A percentile compares a stretch with the other conserved stretches of the same genome.
Evolutionary conservation across 768 basidiomycete species (phyloP).

Genomic region (Trametes coccinea): DNA sequence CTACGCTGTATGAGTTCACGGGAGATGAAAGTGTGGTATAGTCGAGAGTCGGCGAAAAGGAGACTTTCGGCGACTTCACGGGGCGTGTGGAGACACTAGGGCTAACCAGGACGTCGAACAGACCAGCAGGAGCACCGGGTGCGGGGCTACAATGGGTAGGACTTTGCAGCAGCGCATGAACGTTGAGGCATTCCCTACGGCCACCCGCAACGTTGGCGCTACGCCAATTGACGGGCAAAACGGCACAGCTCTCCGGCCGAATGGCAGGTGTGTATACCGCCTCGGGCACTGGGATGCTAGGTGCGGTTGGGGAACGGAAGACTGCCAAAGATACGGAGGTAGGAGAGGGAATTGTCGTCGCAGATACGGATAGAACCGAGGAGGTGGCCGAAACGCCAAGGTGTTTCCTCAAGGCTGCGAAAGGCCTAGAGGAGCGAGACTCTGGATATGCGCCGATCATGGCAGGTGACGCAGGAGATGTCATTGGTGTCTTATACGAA

Average conservation of each 20-base stretch:
- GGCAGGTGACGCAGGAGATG: conserved; percentile 11
- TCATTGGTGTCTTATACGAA: conserved; percentile 23
- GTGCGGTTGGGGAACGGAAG: conserved; percentile 10
- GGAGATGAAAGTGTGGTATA: neutral
- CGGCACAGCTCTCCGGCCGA: conserved; percentile 16
- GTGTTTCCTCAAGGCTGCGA: conserved; percentile 15
- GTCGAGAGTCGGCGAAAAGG: conserved; percentile 2
- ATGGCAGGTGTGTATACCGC: conserved; percentile 6
- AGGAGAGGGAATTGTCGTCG: conserved; percentile 8
- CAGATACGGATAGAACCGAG: conserved; percentile 4
- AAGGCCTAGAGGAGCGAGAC: neutral
- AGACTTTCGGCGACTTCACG: conserved; percentile 11
- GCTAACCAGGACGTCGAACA: neutral
- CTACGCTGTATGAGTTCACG: neutral
- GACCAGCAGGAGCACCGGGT: neutral
- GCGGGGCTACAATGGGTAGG: conserved; percentile 12
- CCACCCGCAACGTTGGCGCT: neutral
- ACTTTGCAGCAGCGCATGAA: neutral
- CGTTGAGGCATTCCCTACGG: neutral
- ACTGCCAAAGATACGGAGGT: conserved; percentile 6
- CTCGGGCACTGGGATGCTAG: conserved; percentile 14
- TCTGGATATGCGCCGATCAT: neutral
- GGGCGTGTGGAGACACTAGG: neutral
- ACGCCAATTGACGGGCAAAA: conserved; percentile 14
- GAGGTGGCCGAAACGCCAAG: conserved; percentile 6